A percentile compares a stretch with the other conserved stretches of the same genome.
These are phyloP conservation scores for Rhodotorula sp. DNA, from an alignment of 1,284 basidiomycete genomes.

Conservation along the genomic window DNA sequence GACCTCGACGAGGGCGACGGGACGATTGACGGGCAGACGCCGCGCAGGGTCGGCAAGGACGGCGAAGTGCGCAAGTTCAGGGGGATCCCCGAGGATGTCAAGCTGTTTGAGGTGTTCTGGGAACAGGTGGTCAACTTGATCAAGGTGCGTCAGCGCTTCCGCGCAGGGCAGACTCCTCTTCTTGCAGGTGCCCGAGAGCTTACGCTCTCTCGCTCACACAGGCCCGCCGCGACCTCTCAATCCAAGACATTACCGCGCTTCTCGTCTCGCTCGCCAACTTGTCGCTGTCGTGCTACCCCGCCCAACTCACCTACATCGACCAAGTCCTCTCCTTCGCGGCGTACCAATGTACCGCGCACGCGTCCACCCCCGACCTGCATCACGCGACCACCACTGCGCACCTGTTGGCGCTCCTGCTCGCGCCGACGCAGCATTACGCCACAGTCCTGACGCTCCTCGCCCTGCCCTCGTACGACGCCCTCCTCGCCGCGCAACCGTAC, in stretches of 20 bases:
- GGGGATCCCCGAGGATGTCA: slow-evolving; percentile 88
- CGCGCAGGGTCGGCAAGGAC: slow-evolving; percentile 9
- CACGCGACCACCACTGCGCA: slow-evolving; percentile 80
- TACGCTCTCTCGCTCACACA: slow-evolving; percentile 48
- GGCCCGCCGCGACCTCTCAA: slow-evolving; percentile 91
- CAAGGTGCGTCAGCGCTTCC: slow-evolving; percentile 61
- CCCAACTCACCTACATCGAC: slow-evolving; percentile 90
- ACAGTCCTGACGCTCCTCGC: slow-evolving; percentile 91
- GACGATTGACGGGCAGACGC: slow-evolving; percentile 26
- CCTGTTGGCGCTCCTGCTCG: slow-evolving; percentile 81
- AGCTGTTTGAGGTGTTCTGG: slow-evolving; percentile 96
- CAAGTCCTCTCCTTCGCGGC: slow-evolving; percentile 89
- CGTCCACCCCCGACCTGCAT: slow-evolving; percentile 81
- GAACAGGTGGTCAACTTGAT: slow-evolving; percentile 95
- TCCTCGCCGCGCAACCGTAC: slow-evolving; percentile 81
- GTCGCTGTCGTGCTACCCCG: slow-evolving; percentile 91
- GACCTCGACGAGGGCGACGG: slow-evolving; percentile 39
- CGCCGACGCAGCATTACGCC: slow-evolving; percentile 90
- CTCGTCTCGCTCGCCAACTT: slow-evolving; percentile 90
- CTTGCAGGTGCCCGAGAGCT: too few relatives aligned
- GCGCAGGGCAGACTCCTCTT: neutral
- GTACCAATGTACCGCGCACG: slow-evolving; percentile 53
- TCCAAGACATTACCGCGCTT: slow-evolving; percentile 92
- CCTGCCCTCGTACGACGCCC: slow-evolving; percentile 78
- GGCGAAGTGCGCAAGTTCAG: slow-evolving; percentile 73